Percentiles rank a stretch among this genome's conserved stretches.
These are phyloP conservation scores for Sordaria brevicollis DNA, from an alignment of 495 filamentous ascomycete genomes.

Conservation along the genomic window DNA sequence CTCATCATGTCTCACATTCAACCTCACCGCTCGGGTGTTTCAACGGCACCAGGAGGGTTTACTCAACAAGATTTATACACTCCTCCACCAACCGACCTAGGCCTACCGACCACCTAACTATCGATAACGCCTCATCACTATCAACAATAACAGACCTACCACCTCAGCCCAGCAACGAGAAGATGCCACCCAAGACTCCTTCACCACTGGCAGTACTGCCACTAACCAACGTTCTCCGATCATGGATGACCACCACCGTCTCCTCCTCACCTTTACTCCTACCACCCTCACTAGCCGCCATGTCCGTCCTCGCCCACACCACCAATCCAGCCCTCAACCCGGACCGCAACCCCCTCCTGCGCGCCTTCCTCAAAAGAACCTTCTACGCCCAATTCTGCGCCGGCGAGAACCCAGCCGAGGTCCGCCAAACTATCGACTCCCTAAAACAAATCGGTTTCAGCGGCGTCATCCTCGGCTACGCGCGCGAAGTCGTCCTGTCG, in stretches of 20 bases:
- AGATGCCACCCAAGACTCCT: slow-evolving; percentile 18
- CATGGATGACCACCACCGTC: slow-evolving; percentile 64
- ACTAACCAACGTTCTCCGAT: slow-evolving; percentile 62
- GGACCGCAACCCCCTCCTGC: slow-evolving; percentile 45
- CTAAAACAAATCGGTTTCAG: slow-evolving; percentile 59
- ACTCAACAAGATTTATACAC: slow-evolving; percentile 24
- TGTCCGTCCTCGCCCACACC: slow-evolving; percentile 61
- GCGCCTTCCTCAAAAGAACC: slow-evolving; percentile 55
- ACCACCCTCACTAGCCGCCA: slow-evolving; percentile 55
- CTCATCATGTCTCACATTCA: neutral
- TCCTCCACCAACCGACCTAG: slow-evolving; percentile 29
- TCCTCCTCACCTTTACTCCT: slow-evolving; percentile 70
- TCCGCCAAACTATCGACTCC: slow-evolving; percentile 44
- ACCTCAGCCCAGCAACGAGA: slow-evolving; percentile 6
- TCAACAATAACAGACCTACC: slow-evolving; percentile 4
- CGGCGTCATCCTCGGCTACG: slow-evolving; percentile 72
- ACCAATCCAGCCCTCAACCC: slow-evolving; percentile 48
- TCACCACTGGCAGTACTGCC: slow-evolving; percentile 64
- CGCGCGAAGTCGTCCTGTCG: slow-evolving; percentile 57
- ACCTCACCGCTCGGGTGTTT: neutral
- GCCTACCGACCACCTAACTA: slow-evolving; percentile 19
- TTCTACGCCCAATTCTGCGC: slow-evolving; percentile 84
- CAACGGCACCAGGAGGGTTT: neutral
- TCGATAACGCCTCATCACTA: slow-evolving; percentile 10
- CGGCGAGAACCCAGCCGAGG: slow-evolving; percentile 55